These are phyloP conservation scores for Pelargonium citronellum DNA, from an alignment of 441 rosid genomes.

Conservation along the genomic window DNA sequence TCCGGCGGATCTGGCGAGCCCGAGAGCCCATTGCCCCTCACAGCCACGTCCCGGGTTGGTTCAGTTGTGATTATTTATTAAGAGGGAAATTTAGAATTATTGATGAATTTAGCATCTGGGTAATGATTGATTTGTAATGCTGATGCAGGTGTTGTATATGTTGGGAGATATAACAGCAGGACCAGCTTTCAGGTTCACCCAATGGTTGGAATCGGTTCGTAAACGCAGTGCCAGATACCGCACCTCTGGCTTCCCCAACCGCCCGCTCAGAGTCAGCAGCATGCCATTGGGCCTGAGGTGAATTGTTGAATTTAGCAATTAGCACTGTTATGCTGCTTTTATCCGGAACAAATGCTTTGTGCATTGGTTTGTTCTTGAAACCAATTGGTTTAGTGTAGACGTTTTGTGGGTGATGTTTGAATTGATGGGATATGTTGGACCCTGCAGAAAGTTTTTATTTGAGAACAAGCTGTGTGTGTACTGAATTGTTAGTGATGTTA, in stretches of 20 bases:
- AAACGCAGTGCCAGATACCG: constrained; percentile 72
- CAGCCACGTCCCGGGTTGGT: constrained; percentile 86
- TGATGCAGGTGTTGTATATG: constrained; percentile 74
- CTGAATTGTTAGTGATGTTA: not conserved
- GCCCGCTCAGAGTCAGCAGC: constrained; percentile 42
- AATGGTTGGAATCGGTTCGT: constrained; percentile 99
- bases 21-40: constrained; percentile 71
- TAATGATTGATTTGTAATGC: not conserved
- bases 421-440: no score
- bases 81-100: not conserved
- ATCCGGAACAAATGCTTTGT: not conserved
- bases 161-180: constrained; percentile 94
- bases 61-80: not conserved
- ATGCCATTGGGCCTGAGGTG: constrained; percentile 34
- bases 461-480: no score
- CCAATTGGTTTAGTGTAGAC: not conserved
- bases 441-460: no score
- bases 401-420: not conserved
- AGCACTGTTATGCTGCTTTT: no score
- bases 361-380: not conserved
- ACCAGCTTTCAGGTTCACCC: constrained; percentile 74
- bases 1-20: constrained; percentile 60
- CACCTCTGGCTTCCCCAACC: constrained; percentile 85
- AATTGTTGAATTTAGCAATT: no score
- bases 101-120: not conserved